phyloP scores from a whole-genome alignment of 2,329 filamentous ascomycete species.

The Colletotrichum higginsianum region DNA sequence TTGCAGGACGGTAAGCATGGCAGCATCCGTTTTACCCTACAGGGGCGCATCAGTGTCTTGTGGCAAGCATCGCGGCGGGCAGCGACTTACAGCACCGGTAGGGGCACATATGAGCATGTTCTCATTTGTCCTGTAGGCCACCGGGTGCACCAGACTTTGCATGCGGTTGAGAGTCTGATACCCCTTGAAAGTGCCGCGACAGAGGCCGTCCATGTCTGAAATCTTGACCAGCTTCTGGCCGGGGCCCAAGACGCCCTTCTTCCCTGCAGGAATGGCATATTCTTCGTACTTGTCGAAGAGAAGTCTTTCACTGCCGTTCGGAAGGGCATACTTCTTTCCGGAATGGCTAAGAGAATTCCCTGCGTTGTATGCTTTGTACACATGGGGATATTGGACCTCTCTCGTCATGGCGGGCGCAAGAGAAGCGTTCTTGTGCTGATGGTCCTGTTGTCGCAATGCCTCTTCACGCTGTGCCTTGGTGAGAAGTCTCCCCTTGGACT shows the following conservation, averaged over 20 bases:
- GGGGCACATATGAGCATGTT: conserved; percentile 99
- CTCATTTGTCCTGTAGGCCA: conserved; percentile 95
- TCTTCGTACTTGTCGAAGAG: conserved; percentile 90
- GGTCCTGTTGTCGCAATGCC: conserved; percentile 81
- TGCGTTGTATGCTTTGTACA: conserved; percentile 87
- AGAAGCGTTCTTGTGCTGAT: conserved; percentile 83
- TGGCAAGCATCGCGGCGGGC: neutral
- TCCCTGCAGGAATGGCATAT: conserved; percentile 86
- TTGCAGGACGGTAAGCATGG: conserved; percentile 96
- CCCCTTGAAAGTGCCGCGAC: conserved; percentile 90
- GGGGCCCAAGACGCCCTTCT: conserved; percentile 80
- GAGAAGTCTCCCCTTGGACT: conserved; percentile 70
- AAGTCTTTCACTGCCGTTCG: conserved; percentile 78
- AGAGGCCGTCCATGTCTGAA: conserved; percentile 88
- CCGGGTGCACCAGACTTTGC: conserved; percentile 96
- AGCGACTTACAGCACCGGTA: conserved; percentile 82
- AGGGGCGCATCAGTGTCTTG: conserved; percentile 35
- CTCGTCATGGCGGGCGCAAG: conserved; percentile 80
- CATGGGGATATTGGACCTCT: conserved; percentile 89
- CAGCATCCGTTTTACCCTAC: conserved; percentile 95
- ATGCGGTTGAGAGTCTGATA: conserved; percentile 96
- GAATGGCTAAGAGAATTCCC: conserved; percentile 87
- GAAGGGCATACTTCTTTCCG: conserved; percentile 87
- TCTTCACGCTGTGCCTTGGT: conserved; percentile 85
- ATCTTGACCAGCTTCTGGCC: conserved; percentile 85